Evolutionary conservation across 73 alveolate species (phyloP), one percentile per base, ranked within the genome.

Genomic region (Paramecium tetraurelia): DNA sequence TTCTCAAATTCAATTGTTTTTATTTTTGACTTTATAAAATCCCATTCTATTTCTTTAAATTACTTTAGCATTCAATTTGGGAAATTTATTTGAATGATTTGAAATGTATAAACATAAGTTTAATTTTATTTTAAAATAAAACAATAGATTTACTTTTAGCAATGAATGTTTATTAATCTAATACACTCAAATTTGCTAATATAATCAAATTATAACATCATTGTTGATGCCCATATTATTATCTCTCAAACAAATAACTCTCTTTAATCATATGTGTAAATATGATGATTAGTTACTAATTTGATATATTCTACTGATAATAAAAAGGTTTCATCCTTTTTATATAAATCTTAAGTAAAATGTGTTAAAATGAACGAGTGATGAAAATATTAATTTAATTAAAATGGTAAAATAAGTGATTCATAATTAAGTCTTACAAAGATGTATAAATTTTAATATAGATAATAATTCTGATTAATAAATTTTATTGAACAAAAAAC

Each of bases 1-100:
- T 86, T 84, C 89, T 96, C 58, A 95, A 86, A 20, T 53, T 22
- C 6, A 53, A n/a, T 16, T 16, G 0, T 0, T 11, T n/a, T 50
- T 50, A 36, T 36, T 36, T 36, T 1, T 36, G 43, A 36, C 31
- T 27, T 27, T 1, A 27, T 27, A 27, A 27, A 27, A 27, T 27
- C 31, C 31, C 31, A 27, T 27, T 27, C 31, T 27, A 27, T 27
- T 27, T 27, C 31, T 1, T 27, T 27, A 1, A 0, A 41, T 41
- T 41, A 46, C 0, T 3, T 46, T 46, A 10, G 16, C 20, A 46
- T 9, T 5, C 5, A 46, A 46, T 16, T 50, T 16, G 9, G 11
- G 44, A 38, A 38, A 38, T 38, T 6, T 38, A 6, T 38, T 4
- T 6, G 44, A 38, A 38, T 38, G 7, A 38, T 2, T 38, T 38